Conservation (phyloP, 495 filamentous ascomycete genomes). For the Schizothecium vesticola region DNA sequence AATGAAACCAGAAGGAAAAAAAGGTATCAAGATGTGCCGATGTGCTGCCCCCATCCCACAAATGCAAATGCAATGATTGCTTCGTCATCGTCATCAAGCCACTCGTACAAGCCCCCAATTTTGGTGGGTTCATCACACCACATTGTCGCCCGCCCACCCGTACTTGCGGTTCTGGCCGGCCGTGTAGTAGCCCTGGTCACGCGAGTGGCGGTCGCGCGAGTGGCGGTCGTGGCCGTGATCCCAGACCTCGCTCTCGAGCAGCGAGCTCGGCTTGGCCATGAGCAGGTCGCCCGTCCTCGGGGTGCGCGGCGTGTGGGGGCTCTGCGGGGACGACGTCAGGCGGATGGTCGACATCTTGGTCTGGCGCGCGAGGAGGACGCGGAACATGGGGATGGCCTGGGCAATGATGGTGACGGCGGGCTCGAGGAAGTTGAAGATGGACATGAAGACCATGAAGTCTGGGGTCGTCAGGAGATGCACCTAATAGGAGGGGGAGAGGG, state of each 20-base stretch:
- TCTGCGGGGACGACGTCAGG: neutral
- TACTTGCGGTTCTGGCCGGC: neutral
- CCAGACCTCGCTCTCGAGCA: neutral
- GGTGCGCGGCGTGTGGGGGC: neutral
- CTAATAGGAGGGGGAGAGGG: too few relatives aligned
- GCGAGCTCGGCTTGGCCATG: neutral
- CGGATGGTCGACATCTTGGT: neutral
- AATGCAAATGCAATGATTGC: neutral
- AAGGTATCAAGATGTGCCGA: neutral
- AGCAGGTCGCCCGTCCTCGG: neutral
- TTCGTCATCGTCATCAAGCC: neutral
- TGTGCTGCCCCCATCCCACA: neutral
- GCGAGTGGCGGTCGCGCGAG: neutral
- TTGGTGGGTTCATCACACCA: neutral
- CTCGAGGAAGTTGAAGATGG: conserved; percentile 24
- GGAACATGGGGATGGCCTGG: conserved; percentile 22
- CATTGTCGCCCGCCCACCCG: neutral
- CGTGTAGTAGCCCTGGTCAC: neutral
- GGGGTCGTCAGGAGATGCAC: neutral
- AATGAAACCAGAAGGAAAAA: neutral
- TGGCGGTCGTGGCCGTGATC: neutral
- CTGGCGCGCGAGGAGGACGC: conserved; percentile 13
- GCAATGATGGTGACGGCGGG: conserved; percentile 19
- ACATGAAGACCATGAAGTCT: conserved; percentile 22
- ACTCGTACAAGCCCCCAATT: neutral